Evolutionary conservation across 139 green algal species (phyloP), one percentile per base, ranked within the genome.

Genomic region (Closterium sp.): DNA sequence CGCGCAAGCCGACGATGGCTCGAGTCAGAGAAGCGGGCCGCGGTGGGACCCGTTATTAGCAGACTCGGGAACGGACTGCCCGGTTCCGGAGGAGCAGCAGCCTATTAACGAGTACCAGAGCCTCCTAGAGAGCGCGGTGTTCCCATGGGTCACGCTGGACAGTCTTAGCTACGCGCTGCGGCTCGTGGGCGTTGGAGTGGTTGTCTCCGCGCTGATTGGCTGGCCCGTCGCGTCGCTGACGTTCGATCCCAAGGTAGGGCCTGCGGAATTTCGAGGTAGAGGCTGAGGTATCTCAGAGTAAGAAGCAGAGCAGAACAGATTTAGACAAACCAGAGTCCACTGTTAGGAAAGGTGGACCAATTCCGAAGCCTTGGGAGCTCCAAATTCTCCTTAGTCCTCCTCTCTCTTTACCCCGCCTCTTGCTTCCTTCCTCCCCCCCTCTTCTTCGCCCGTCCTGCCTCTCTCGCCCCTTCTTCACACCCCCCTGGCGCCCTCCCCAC

Each of bases 61-160:
- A 19, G 28, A 31, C n/a, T 24, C n/a, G n/a, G 84, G 28, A 30
- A 31, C n/a, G 28, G 45, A 62, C 29, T 93, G 90, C n/a, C 90
- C 90, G 22, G 90, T 93, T 2, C 90, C 90, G 27, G 27, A 42
- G 62, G 90, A 93, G 73, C 90, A 93, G 90, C 90, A 93, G 85
- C 90, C 90, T 5, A 85, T 90, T 28, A 79, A 90, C 87, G 90
- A 93, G 85, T 93, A 93, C 70, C 29, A 90, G 31, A 31, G 22
- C 27, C 85, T 93, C 1, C n/a, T 91, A 29, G 85, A 93, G 27
- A 86, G n/a, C 34, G 24, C n/a, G 9, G 28, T 93, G 27, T 93
- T 91, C 30, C 50, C 90, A 9, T 93, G 90, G 90, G 79, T 79
- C 21, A 91, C 90, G 29, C 24, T 84, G 9, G 90, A 87, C 32